phyloP scores from a whole-genome alignment of 306 rosid genomes.

The Macrotyloma uniflorum region DNA sequence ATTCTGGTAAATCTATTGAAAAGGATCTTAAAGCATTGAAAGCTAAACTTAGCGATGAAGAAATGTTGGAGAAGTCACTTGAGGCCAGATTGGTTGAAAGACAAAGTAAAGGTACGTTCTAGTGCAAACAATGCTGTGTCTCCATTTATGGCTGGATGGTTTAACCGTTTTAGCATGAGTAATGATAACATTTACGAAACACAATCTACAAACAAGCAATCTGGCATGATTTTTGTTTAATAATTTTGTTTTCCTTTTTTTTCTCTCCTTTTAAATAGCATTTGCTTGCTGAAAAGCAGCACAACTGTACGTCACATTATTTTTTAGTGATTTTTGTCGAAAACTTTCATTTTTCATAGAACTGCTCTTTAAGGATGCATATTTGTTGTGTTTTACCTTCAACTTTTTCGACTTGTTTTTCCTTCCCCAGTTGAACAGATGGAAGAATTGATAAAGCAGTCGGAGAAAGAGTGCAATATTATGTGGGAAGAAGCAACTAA shows the following conservation, averaged over 20 bases:
- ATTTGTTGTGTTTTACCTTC: slow-evolving; percentile 12
- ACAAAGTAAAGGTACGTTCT: slow-evolving; percentile 65
- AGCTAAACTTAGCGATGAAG: slow-evolving; percentile 72
- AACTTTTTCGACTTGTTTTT: neutral
- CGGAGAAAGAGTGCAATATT: slow-evolving; percentile 61
- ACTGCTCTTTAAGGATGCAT: slow-evolving; percentile 14
- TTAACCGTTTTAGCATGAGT: slow-evolving; percentile 21
- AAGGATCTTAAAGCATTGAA: slow-evolving; percentile 73
- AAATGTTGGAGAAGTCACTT: slow-evolving; percentile 73
- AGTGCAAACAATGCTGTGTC: slow-evolving; percentile 30
- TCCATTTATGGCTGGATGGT: slow-evolving; percentile 15
- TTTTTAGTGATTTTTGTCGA: neutral
- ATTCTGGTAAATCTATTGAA: slow-evolving; percentile 72
- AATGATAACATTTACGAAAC: neutral
- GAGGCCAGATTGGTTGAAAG: slow-evolving; percentile 72
- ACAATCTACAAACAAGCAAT: slow-evolving; percentile 4
- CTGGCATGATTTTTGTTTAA: slow-evolving; percentile 9
- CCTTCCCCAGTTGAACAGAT: slow-evolving; percentile 57
- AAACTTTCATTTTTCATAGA: neutral
- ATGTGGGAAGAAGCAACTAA: slow-evolving; percentile 62
- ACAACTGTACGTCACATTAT: neutral
- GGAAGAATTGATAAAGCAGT: slow-evolving; percentile 58
- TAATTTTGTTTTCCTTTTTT: neutral
- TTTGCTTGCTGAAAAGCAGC: slow-evolving; percentile 10
- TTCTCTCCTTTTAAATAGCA: neutral